A percentile compares a stretch with the other conserved stretches of the same genome.
These are phyloP conservation scores for Aspergillus unguis DNA, from an alignment of 2,329 filamentous ascomycete genomes.

Conservation along the genomic window DNA sequence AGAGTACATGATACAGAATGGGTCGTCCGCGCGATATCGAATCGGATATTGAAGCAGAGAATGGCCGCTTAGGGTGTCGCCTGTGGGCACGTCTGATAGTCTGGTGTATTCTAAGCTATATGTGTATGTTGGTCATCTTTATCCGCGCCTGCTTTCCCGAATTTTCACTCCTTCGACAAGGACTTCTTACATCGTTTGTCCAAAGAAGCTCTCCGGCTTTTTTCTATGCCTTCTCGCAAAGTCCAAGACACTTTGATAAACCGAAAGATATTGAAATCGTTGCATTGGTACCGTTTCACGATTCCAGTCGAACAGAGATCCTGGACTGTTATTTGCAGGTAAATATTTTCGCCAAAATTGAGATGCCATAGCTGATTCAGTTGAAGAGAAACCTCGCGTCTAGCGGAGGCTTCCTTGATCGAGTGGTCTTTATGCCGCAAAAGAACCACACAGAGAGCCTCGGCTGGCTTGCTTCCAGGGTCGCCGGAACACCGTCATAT, in stretches of 20 bases:
- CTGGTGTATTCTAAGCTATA: conserved; percentile 24
- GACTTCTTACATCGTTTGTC: conserved; percentile 20
- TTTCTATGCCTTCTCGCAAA: conserved; percentile 31
- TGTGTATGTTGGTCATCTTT: conserved; percentile 21
- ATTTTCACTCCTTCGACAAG: conserved; percentile 20
- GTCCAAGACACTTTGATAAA: conserved; percentile 28
- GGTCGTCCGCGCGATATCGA: conserved; percentile 25
- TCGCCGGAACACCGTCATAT: conserved; percentile 32
- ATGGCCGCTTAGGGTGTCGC: conserved; percentile 15
- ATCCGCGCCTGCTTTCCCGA: conserved; percentile 19
- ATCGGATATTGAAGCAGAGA: conserved; percentile 10
- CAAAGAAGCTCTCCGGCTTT: conserved; percentile 21
- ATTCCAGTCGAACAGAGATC: conserved; percentile 33
- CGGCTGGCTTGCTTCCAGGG: conserved; percentile 34
- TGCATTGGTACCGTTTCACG: conserved; percentile 40
- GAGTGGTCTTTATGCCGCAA: conserved; percentile 43
- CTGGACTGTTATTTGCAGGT: conserved; percentile 44
- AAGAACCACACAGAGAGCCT: conserved; percentile 36
- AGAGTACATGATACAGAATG: conserved; percentile 19
- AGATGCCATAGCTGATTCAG: not conserved
- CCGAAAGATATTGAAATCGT: conserved; percentile 36
- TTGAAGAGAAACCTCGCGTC: conserved; percentile 36
- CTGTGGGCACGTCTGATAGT: conserved; percentile 20
- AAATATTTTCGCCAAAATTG: not conserved
- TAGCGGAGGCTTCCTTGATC: conserved; percentile 42